These are phyloP conservation scores for Silene conica DNA, from an alignment of 148 eudicot species.

Conservation along the genomic window DNA sequence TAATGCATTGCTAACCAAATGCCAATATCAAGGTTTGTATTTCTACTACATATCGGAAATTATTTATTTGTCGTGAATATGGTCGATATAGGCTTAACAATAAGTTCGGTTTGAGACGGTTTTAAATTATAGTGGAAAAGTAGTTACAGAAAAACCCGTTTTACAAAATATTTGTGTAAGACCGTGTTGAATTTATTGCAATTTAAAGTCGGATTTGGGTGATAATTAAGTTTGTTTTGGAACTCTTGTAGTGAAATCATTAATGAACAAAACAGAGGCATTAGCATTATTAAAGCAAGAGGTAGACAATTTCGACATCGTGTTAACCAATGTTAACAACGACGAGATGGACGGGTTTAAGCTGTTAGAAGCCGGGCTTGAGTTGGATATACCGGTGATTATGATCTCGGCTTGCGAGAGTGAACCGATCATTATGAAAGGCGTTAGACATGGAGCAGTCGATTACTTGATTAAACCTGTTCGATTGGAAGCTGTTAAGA, in stretches of 20 bases:
- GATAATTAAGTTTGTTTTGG: too few relatives aligned
- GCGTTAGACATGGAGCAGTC: conserved; percentile 21
- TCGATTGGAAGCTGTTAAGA: conserved; percentile 14
- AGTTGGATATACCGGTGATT: conserved; percentile 33
- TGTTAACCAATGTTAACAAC: conserved; percentile 30
- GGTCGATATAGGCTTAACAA: background rate
- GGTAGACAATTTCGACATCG: conserved; percentile 32
- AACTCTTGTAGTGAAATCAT: conserved; percentile 27
- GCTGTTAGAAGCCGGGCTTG: conserved; percentile 21
- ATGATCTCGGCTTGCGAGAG: conserved; percentile 20
- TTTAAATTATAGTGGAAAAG: background rate
- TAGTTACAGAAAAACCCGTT: background rate
- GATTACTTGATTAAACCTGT: conserved; percentile 29
- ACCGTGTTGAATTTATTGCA: too few relatives aligned
- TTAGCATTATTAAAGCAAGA: conserved; percentile 24
- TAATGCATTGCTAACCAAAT: conserved; percentile 15
- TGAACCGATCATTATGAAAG: conserved; percentile 16
- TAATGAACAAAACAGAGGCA: conserved; percentile 27
- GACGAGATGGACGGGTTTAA: conserved; percentile 32
- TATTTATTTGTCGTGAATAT: too few relatives aligned
- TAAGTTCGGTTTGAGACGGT: too few relatives aligned
- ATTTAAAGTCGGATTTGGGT: too few relatives aligned
- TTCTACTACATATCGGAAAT: too few relatives aligned
- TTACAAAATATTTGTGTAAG: too few relatives aligned
- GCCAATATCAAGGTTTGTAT: conserved; percentile 30